Percentiles rank a stretch among this genome's conserved stretches.
Conservation (phyloP, 2,329 filamentous ascomycete genomes). For the Basipetospora sp. region DNA sequence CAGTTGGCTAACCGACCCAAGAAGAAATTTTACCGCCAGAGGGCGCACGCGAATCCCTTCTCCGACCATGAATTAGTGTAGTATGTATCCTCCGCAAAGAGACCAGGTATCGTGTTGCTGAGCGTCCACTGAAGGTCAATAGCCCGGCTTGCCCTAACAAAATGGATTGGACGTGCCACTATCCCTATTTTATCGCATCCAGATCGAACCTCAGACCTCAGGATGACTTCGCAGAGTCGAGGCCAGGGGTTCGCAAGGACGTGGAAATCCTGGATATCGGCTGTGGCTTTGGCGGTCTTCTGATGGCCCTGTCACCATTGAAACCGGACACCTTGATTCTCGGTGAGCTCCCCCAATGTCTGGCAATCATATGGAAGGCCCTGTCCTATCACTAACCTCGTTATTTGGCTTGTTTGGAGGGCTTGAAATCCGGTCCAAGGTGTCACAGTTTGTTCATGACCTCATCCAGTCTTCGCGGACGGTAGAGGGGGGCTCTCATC, state of each 20-base stretch:
- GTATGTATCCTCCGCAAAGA: conserved; percentile 35
- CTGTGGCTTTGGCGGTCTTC: conserved; percentile 84
- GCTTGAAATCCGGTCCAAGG: conserved; percentile 81
- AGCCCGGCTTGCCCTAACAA: conserved; percentile 64
- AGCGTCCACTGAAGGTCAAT: not conserved
- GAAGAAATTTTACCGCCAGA: conserved; percentile 92
- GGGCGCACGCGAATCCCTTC: conserved; percentile 95
- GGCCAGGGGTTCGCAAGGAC: not conserved
- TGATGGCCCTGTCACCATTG: conserved; percentile 69
- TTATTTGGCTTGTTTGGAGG: no score
- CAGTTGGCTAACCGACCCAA: conserved; percentile 1
- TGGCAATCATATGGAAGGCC: no score
- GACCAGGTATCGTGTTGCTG: no score
- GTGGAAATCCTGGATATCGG: conserved; percentile 94
- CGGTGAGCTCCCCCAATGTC: conserved; percentile 50
- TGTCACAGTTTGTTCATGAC: conserved; percentile 80
- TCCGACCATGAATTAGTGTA: conserved; percentile 84
- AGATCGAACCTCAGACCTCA: no score
- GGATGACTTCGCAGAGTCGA: no score
- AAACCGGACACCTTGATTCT: conserved; percentile 72
- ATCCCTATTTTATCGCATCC: conserved; percentile 55
- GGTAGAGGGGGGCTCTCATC: conserved; percentile 36
- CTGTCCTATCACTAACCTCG: no score
- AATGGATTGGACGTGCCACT: conserved; percentile 87
- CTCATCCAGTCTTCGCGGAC: conserved; percentile 67